These are phyloP conservation scores for Xerocomus amazonicus DNA, from an alignment of 1,284 basidiomycete genomes.

Conservation along the genomic window DNA sequence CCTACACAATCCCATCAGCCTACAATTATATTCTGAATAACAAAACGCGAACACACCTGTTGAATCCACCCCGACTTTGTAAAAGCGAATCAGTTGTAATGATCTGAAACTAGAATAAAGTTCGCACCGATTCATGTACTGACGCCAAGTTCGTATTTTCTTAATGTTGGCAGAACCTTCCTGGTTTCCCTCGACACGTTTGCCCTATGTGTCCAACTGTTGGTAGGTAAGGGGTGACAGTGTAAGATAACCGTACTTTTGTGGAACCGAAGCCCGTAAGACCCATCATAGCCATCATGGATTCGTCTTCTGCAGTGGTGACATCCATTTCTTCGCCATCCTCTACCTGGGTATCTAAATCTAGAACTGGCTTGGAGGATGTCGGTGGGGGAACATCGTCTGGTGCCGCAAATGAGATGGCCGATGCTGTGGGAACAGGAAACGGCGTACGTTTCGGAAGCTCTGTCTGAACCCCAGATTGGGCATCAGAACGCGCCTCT, in stretches of 20 bases:
- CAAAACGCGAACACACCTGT: conserved; percentile 52
- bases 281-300: conserved; percentile 92
- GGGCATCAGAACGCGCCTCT: conserved; percentile 19
- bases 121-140: conserved; percentile 87
- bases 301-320: conserved; percentile 68
- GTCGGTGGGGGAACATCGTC: conserved; percentile 15
- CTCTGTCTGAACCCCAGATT: conserved; percentile 17
- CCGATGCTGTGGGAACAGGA: not conserved
- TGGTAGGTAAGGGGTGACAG: not conserved
- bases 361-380: conserved; percentile 35
- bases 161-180: conserved; percentile 75
- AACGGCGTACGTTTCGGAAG: conserved; percentile 26
- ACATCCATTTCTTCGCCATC: conserved; percentile 68
- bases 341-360: conserved; percentile 43
- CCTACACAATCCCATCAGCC: conserved; percentile 35
- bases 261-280: conserved; percentile 85
- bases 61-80: conserved; percentile 84
- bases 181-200: conserved; percentile 78
- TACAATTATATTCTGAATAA: not conserved
- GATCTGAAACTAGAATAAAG: not conserved
- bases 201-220: conserved; percentile 51
- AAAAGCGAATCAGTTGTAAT: conserved; percentile 11
- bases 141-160: conserved; percentile 91
- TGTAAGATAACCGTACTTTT: conserved; percentile 54
- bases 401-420: conserved; percentile 6